These are phyloP conservation scores for Tricladium varicosporioides DNA, from an alignment of 2,329 filamentous ascomycete species.

Conservation along the genomic window DNA sequence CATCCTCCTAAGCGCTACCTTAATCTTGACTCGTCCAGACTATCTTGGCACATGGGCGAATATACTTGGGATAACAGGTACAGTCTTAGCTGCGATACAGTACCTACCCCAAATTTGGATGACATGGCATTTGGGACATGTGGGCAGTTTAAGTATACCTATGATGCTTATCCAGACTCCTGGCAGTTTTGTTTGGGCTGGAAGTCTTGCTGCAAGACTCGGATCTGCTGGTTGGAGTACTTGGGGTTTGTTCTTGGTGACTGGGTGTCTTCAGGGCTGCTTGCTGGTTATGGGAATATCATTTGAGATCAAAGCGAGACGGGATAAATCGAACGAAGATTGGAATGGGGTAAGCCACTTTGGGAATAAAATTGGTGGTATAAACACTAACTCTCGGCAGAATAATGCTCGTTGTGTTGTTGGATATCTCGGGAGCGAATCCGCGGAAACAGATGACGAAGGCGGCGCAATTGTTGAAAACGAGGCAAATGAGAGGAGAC, in stretches of 20 bases:
- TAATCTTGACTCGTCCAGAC: slow-evolving; percentile 60
- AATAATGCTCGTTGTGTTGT: slow-evolving; percentile 14
- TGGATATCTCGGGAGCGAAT: slow-evolving; percentile 15
- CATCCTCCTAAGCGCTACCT: slow-evolving; percentile 65
- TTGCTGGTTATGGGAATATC: slow-evolving; percentile 77
- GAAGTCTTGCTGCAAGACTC: slow-evolving; percentile 75
- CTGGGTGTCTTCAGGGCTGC: slow-evolving; percentile 78
- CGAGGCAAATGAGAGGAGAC: slow-evolving; percentile 23
- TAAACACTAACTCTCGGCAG: slow-evolving; percentile 1
- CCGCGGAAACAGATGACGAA: slow-evolving; percentile 27
- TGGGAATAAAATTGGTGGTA: neutral
- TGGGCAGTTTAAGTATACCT: slow-evolving; percentile 87
- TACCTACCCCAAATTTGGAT: slow-evolving; percentile 95
- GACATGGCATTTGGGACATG: slow-evolving; percentile 79
- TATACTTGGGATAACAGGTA: slow-evolving; percentile 75
- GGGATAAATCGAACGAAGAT: slow-evolving; percentile 14
- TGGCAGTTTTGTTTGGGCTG: slow-evolving; percentile 85
- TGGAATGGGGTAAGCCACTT: slow-evolving; percentile 11
- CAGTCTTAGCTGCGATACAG: slow-evolving; percentile 78
- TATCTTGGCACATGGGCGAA: slow-evolving; percentile 80
- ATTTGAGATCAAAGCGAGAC: slow-evolving; percentile 56
- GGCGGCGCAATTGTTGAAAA: slow-evolving; percentile 25
- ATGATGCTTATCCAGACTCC: slow-evolving; percentile 99
- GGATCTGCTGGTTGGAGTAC: slow-evolving; percentile 89
- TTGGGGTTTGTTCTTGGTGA: slow-evolving; percentile 89